phyloP scores from a whole-genome alignment of 192 early-diverging fungal genomes.

The Linnemannia exigua region DNA sequence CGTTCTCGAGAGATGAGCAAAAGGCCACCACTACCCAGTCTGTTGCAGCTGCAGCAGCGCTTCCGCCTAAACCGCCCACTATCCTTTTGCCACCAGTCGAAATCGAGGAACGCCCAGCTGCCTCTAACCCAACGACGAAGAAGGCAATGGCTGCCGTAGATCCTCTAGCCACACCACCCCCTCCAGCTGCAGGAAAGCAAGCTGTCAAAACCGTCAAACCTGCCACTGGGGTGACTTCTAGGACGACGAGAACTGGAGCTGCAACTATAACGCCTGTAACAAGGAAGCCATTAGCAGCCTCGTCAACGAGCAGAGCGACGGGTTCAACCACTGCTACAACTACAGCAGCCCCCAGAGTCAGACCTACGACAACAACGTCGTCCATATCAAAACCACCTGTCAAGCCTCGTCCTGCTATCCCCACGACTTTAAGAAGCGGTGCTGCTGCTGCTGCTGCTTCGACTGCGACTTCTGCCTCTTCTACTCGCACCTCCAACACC shows the following conservation, averaged over 20 bases:
- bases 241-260: neutral
- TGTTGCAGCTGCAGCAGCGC: neutral
- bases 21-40: neutral
- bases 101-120: conserved; percentile 16
- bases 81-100: conserved; percentile 47
- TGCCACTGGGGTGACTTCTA: conserved; percentile 29
- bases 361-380: conserved; percentile 26
- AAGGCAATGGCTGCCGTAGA: neutral
- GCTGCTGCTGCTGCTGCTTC: conserved; percentile 32
- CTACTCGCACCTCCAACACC: conserved; percentile 13
- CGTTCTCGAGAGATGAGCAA: neutral
- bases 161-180: conserved; percentile 16
- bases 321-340: neutral
- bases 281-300: conserved; percentile 31
- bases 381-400: conserved; percentile 22
- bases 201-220: conserved; percentile 8
- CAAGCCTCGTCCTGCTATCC: conserved; percentile 37
- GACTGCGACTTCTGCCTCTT: conserved; percentile 31
- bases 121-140: neutral
- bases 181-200: neutral
- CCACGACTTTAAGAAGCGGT: conserved; percentile 20
- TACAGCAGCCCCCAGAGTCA: neutral
- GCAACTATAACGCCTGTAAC: neutral
- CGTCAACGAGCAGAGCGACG: conserved; percentile 13
- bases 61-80: conserved; percentile 13